A percentile compares a stretch with the other conserved stretches of the same genome.
These are phyloP conservation scores for Funneliformis geosporum DNA, from an alignment of 192 early-diverging fungal genomes.

Conservation along the genomic window DNA sequence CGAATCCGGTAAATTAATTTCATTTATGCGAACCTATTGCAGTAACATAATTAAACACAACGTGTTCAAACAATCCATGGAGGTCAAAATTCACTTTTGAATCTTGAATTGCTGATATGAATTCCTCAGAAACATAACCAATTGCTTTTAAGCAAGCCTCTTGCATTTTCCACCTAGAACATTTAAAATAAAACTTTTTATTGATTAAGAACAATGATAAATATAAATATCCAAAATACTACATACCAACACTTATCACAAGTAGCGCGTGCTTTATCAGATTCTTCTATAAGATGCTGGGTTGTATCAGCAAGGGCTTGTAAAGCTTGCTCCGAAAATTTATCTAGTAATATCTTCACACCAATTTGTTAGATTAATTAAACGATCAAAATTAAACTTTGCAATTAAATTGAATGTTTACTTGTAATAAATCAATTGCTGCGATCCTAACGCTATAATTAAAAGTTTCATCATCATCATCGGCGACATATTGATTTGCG, in stretches of 20 bases:
- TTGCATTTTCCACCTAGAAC: conserved; percentile 77
- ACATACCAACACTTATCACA: conserved; percentile 57
- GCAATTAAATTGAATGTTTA: conserved; percentile 32
- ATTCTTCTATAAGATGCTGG: conserved; percentile 53
- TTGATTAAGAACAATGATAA: not conserved
- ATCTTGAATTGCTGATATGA: conserved; percentile 57
- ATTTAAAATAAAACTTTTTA: not conserved
- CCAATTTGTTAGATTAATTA: not conserved
- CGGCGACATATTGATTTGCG: conserved; percentile 86
- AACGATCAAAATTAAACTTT: not conserved
- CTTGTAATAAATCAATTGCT: conserved; percentile 72
- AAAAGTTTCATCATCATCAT: conserved; percentile 87
- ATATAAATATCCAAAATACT: not conserved
- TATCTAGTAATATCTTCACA: conserved; percentile 53
- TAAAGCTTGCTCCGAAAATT: conserved; percentile 54
- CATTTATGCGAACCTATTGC: conserved; percentile 44
- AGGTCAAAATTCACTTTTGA: conserved; percentile 64
- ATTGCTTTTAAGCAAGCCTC: conserved; percentile 82
- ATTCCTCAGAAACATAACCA: conserved; percentile 62
- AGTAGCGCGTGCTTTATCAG: conserved; percentile 51
- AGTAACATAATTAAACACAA: conserved; percentile 74
- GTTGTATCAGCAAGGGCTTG: conserved; percentile 56
- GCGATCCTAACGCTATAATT: conserved; percentile 87
- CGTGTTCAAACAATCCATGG: conserved; percentile 75
- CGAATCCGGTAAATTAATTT: not conserved